Conservation (phyloP, 768 basidiomycete genomes). For the Boletus vinaceobasis region DNA sequence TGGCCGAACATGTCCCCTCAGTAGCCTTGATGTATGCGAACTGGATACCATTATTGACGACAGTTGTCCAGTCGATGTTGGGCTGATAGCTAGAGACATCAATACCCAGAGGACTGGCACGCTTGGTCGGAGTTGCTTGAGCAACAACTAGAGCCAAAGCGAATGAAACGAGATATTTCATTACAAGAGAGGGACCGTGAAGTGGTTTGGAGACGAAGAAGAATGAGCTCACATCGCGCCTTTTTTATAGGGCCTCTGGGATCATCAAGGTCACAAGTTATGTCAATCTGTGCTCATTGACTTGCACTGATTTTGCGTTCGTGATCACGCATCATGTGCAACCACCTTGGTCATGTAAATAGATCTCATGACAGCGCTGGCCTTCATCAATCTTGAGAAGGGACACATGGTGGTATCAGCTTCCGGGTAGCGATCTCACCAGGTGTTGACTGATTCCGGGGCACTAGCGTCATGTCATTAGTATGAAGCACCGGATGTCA, state of each 20-base stretch:
- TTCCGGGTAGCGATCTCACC: too few species aligned
- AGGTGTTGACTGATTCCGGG: not conserved
- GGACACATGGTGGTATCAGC: not conserved
- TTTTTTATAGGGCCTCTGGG: slow-evolving; percentile 11
- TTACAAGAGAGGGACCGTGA: not conserved
- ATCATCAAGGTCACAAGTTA: not conserved
- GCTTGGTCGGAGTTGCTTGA: slow-evolving; percentile 21
- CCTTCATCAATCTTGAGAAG: not conserved
- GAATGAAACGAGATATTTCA: slow-evolving; percentile 22
- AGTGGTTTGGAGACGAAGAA: not conserved
- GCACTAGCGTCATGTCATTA: not conserved
- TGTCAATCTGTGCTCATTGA: not conserved
- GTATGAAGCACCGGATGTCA: not conserved
- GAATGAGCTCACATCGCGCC: not conserved
- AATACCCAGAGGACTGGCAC: slow-evolving; percentile 45
- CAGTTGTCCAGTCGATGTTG: slow-evolving; percentile 48
- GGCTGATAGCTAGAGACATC: slow-evolving; percentile 54
- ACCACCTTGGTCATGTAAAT: slow-evolving; percentile 1
- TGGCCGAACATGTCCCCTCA: slow-evolving; percentile 49
- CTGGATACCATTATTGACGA: slow-evolving; percentile 47
- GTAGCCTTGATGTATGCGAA: slow-evolving; percentile 70
- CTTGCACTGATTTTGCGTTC: not conserved
- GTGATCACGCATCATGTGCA: slow-evolving; percentile 14
- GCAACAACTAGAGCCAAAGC: slow-evolving; percentile 12
- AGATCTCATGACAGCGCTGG: slow-evolving; percentile 3